Evolutionary conservation across 2,329 filamentous ascomycete species (phyloP).

Genomic region (Penicillium psychrosexuale): DNA sequence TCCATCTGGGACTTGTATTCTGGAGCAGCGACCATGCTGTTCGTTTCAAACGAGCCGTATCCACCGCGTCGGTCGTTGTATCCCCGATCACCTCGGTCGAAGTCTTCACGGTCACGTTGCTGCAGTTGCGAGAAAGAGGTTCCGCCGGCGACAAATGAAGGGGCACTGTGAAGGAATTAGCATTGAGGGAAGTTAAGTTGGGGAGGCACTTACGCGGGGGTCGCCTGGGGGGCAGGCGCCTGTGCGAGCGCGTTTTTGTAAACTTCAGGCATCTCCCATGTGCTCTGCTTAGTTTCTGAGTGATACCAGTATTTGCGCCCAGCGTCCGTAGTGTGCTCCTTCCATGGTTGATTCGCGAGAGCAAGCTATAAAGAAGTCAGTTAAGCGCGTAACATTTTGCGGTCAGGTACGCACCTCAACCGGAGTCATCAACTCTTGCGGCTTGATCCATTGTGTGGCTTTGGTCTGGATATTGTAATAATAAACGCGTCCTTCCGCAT

Average conservation of each 20-base stretch:
- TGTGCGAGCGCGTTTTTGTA: constrained; percentile 73
- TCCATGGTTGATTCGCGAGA: constrained; percentile 81
- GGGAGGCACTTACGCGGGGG: constrained; percentile 44
- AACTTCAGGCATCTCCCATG: constrained; percentile 87
- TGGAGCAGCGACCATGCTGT: constrained; percentile 40
- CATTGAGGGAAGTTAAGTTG: background rate
- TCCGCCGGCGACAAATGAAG: constrained; percentile 60
- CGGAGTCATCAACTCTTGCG: constrained; percentile 78
- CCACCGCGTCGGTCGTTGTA: constrained; percentile 47
- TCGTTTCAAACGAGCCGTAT: constrained; percentile 43
- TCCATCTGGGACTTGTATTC: constrained; percentile 53
- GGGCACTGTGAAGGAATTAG: constrained; percentile 45
- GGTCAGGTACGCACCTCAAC: constrained; percentile 61
- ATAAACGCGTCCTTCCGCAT: constrained; percentile 78
- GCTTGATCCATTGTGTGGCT: constrained; percentile 91
- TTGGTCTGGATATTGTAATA: constrained; percentile 88
- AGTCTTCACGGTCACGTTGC: constrained; percentile 50
- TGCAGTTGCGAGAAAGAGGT: constrained; percentile 41
- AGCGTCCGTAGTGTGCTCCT: constrained; percentile 81
- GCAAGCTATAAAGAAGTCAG: constrained; percentile 59
- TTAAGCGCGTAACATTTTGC: constrained; percentile 12
- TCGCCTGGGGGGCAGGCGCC: constrained; percentile 43
- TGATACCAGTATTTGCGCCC: constrained; percentile 96
- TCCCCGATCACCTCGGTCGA: constrained; percentile 32
- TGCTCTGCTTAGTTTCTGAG: constrained; percentile 83